Conservation (phyloP, 2,329 filamentous ascomycete genomes). For the Trichophyton equinum region DNA sequence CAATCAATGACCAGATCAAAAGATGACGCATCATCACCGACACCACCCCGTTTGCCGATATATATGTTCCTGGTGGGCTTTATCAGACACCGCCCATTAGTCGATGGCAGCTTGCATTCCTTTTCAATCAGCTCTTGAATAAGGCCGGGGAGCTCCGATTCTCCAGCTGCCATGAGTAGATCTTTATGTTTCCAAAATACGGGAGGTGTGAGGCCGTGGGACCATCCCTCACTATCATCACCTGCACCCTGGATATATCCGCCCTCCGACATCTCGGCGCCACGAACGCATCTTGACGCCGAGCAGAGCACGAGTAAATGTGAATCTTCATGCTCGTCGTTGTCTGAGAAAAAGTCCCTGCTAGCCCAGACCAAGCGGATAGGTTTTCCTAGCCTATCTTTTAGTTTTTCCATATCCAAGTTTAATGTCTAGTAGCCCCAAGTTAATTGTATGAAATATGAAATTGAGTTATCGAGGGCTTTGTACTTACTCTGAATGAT, state of each 20-base stretch:
- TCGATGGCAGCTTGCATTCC: conserved; percentile 15
- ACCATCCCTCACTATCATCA: conserved; percentile 93
- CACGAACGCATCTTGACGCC: conserved; percentile 58
- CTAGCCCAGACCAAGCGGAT: conserved; percentile 71
- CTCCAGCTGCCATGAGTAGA: conserved; percentile 48
- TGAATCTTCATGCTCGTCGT: conserved; percentile 34
- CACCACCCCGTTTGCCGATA: conserved; percentile 17
- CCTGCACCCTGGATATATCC: conserved; percentile 89
- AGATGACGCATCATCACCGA: conserved; percentile 29
- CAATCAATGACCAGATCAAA: conserved; percentile 35
- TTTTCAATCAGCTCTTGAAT: conserved; percentile 36
- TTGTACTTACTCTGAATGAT: conserved; percentile 31
- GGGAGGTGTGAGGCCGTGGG: conserved; percentile 60
- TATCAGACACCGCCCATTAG: conserved; percentile 21
- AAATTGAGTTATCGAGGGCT: no score
- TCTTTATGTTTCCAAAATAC: conserved; percentile 66
- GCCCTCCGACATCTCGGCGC: conserved; percentile 55
- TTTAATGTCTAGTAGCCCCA: conserved; percentile 41
- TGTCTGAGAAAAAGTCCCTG: conserved; percentile 41
- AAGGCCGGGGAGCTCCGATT: conserved; percentile 48
- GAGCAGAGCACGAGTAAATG: conserved; percentile 75
- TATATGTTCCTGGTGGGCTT: conserved; percentile 30
- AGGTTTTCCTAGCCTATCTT: conserved; percentile 52
- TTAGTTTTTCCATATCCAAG: conserved; percentile 45
- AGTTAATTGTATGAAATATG: neutral